A percentile compares a stretch with the other conserved stretches of the same genome.
Evolutionary conservation across 2,329 filamentous ascomycete species (phyloP).

Genomic region (Neofusicoccum laricinum): DNA sequence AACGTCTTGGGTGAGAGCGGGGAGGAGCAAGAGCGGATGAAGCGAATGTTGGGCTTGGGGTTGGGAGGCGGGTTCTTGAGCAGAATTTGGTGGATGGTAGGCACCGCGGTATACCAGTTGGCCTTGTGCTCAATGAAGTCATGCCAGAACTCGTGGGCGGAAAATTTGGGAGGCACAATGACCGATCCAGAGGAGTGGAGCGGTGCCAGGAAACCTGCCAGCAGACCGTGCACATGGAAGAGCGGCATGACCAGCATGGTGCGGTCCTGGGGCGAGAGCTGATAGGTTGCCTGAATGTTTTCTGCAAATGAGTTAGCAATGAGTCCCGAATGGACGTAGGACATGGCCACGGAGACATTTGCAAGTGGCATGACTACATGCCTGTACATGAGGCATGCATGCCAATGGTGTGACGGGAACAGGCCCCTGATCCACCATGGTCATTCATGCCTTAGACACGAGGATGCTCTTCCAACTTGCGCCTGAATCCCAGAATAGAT

Average conservation of each 20-base stretch:
- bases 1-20: slow-evolving; percentile 80
- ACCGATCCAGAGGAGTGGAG: slow-evolving; percentile 74
- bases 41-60: slow-evolving; percentile 71
- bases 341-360: not conserved
- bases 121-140: slow-evolving; percentile 72
- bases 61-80: slow-evolving; percentile 68
- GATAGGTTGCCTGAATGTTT: slow-evolving; percentile 77
- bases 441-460: not conserved
- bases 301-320: slow-evolving; percentile 37
- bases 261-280: slow-evolving; percentile 67
- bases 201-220: slow-evolving; percentile 77
- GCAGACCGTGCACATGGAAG: slow-evolving; percentile 86
- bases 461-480: too few relatives aligned
- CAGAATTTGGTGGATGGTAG: slow-evolving; percentile 87
- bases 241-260: slow-evolving; percentile 88
- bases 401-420: not conserved
- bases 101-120: slow-evolving; percentile 93
- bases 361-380: too few relatives aligned
- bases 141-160: slow-evolving; percentile 76
- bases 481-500: not conserved
- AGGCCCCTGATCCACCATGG: not conserved
- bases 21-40: slow-evolving; percentile 84
- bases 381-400: not conserved
- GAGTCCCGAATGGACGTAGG: too few relatives aligned
- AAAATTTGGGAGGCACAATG: slow-evolving; percentile 76